These are phyloP conservation scores for Lactarius hatsudake DNA, from an alignment of 768 basidiomycete genomes.

Conservation along the genomic window DNA sequence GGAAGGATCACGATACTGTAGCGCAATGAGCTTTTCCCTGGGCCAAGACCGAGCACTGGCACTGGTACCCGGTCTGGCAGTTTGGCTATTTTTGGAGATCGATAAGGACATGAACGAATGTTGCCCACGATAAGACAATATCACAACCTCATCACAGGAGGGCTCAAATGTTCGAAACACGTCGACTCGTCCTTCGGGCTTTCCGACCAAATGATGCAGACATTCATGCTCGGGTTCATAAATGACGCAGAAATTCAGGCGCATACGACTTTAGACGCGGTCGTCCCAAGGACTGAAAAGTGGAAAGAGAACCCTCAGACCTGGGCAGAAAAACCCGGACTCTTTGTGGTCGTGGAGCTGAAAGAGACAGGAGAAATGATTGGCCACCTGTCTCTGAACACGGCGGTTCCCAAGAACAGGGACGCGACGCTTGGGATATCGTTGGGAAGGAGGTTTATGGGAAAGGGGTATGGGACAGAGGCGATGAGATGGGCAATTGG, in stretches of 20 bases:
- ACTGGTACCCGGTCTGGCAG: neutral
- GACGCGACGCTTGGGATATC: conserved; percentile 4
- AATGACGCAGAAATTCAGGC: neutral
- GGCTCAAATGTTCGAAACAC: conserved; percentile 4
- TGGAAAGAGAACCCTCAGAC: neutral
- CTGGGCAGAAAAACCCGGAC: neutral
- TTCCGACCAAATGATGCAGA: conserved; percentile 7
- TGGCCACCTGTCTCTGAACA: neutral
- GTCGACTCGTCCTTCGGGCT: conserved; percentile 1
- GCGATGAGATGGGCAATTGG: conserved; percentile 26
- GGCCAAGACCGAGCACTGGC: neutral
- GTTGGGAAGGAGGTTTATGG: conserved; percentile 16
- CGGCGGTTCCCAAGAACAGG: neutral
- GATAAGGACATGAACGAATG: neutral
- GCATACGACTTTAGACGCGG: neutral
- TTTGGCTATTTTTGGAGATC: neutral
- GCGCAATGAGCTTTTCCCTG: neutral
- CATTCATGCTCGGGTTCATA: neutral
- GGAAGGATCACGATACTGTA: neutral
- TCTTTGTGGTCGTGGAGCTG: conserved; percentile 2
- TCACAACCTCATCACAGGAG: neutral
- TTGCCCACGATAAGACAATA: neutral
- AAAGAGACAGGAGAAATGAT: conserved; percentile 5
- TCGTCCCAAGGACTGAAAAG: conserved; percentile 7
- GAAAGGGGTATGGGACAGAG: conserved; percentile 31